Evolutionary conservation across 2,329 filamentous ascomycete species (phyloP).

Genomic region (Colletotrichum sansevieriae): DNA sequence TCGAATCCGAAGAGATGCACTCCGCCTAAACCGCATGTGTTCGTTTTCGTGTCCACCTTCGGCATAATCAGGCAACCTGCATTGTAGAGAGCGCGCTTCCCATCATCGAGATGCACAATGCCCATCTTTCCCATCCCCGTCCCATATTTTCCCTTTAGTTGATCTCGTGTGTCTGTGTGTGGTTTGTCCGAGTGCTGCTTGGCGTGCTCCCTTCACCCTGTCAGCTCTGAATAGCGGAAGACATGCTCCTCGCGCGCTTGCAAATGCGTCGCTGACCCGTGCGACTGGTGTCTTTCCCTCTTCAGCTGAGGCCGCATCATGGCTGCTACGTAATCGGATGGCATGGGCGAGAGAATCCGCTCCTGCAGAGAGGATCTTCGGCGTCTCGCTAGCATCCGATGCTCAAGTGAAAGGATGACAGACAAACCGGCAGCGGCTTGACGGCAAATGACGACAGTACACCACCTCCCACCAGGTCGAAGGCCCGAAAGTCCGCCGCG

Average conservation of each 20-base stretch:
- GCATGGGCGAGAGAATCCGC: constrained; percentile 17
- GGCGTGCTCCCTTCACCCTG: constrained; percentile 14
- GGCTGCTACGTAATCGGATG: constrained; percentile 38
- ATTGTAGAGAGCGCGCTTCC: constrained; percentile 8
- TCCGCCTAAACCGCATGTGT: constrained; percentile 30
- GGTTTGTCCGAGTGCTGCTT: not conserved
- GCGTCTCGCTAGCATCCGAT: constrained; percentile 29
- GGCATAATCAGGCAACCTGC: constrained; percentile 31
- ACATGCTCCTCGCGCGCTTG: constrained; percentile 19
- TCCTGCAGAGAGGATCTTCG: constrained; percentile 31
- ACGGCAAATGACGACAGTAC: constrained; percentile 35
- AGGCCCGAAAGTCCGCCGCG: constrained; percentile 38
- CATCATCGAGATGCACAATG: constrained; percentile 30
- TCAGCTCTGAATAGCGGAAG: constrained; percentile 19
- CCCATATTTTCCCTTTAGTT: constrained; percentile 26
- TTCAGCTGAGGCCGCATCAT: constrained; percentile 36
- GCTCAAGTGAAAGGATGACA: not conserved
- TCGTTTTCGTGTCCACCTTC: constrained; percentile 33
- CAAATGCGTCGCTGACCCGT: constrained; percentile 28
- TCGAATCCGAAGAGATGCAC: constrained; percentile 28
- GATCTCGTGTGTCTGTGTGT: constrained; percentile 14
- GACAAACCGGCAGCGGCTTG: constrained; percentile 10
- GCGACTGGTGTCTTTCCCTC: constrained; percentile 25
- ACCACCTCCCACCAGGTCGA: constrained; percentile 6
- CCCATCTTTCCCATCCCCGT: constrained; percentile 17